A percentile compares a stretch with the other conserved stretches of the same genome.
Conservation (phyloP, 176 grass and related monocot genomes). For the Miscanthus lutarioriparius region DNA sequence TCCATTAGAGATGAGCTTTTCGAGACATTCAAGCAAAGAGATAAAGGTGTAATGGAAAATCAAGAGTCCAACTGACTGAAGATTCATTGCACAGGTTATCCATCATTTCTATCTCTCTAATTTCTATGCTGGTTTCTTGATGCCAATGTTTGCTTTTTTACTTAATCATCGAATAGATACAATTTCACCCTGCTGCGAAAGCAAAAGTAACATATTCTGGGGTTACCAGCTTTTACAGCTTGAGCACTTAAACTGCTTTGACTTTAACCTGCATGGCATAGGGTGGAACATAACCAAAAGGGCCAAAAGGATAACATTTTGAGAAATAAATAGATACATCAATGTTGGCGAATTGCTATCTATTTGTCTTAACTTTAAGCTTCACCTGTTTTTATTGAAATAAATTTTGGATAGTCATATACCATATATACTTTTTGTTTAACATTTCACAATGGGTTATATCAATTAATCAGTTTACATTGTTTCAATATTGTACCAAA, state of each 20-base stretch:
- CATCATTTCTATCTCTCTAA: background rate
- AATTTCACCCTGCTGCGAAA: background rate
- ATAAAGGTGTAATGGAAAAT: slow-evolving; percentile 82
- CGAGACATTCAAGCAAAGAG: slow-evolving; percentile 88
- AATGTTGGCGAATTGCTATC: background rate
- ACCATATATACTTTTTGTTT: background rate
- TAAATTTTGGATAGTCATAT: slow-evolving; percentile 9
- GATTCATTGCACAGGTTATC: slow-evolving; percentile 84
- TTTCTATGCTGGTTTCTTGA: slow-evolving; percentile 19
- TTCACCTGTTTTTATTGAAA: slow-evolving; percentile 25
- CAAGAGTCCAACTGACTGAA: slow-evolving; percentile 83
- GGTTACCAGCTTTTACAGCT: background rate
- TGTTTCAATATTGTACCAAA: background rate
- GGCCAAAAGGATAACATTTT: background rate
- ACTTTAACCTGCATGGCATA: background rate
- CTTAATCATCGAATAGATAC: background rate
- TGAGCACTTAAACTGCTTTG: background rate
- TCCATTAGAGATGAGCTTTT: slow-evolving; percentile 96
- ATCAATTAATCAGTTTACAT: background rate
- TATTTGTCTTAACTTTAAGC: slow-evolving; percentile 6
- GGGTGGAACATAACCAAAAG: background rate
- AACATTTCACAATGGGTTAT: background rate
- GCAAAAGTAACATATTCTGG: background rate
- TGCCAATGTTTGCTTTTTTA: slow-evolving; percentile 11
- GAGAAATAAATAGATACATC: slow-evolving; percentile 14